Evolutionary conservation across 2,329 filamentous ascomycete species (phyloP).

Genomic region (Apiospora kogelbergensis): DNA sequence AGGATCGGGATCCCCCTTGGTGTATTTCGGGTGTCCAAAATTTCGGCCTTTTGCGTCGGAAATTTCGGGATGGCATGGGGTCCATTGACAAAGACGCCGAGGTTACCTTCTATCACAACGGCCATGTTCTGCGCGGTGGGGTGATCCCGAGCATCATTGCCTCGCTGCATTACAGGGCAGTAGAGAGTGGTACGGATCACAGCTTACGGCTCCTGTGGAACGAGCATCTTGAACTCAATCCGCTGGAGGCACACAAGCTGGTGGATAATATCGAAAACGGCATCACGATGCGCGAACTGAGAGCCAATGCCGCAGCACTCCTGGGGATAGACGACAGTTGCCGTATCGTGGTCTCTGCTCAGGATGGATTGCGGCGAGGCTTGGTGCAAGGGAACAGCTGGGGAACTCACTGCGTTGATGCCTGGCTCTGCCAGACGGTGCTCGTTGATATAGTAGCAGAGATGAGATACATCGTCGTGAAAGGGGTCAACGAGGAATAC

Average conservation of each 20-base stretch:
- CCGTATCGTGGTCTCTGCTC: slow-evolving; percentile 29
- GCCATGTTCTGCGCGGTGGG: slow-evolving; percentile 14
- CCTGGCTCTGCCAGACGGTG: slow-evolving; percentile 35
- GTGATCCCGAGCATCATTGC: slow-evolving; percentile 18
- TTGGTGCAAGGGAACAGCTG: slow-evolving; percentile 33
- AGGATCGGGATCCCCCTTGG: slow-evolving; percentile 17
- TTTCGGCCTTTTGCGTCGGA: slow-evolving; percentile 13
- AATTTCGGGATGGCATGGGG: background rate
- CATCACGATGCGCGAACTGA: slow-evolving; percentile 27
- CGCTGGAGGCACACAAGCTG: slow-evolving; percentile 16
- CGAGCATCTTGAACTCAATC: slow-evolving; percentile 7
- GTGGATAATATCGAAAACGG: slow-evolving; percentile 23
- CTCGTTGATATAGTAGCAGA: slow-evolving; percentile 23
- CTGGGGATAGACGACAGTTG: slow-evolving; percentile 25
- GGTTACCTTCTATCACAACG: slow-evolving; percentile 19
- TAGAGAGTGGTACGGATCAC: slow-evolving; percentile 18
- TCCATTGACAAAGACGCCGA: slow-evolving; percentile 17
- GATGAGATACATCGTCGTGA: slow-evolving; percentile 27
- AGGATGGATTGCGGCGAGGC: slow-evolving; percentile 30
- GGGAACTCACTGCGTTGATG: slow-evolving; percentile 26
- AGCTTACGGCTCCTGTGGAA: slow-evolving; percentile 19
- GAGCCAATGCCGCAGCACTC: slow-evolving; percentile 22
- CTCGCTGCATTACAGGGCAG: slow-evolving; percentile 22
- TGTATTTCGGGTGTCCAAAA: slow-evolving; percentile 16
- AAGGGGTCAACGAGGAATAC: slow-evolving; percentile 33